These are phyloP conservation scores for Fulvia fulva DNA, from an alignment of 2,329 filamentous ascomycete species.

Conservation along the genomic window DNA sequence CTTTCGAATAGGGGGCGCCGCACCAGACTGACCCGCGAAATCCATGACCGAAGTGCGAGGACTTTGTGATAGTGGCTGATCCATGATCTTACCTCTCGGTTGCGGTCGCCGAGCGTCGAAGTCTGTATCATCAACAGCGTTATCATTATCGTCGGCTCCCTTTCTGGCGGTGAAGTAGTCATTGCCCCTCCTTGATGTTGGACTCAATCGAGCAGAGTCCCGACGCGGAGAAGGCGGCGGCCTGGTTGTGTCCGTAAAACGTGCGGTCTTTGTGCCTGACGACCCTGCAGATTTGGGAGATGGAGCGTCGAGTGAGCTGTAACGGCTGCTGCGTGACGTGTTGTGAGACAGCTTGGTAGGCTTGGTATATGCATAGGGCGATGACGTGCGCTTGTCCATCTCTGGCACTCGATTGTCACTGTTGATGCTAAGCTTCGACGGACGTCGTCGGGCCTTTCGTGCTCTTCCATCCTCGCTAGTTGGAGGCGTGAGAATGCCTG, in stretches of 20 bases:
- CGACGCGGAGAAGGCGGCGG: slow-evolving; percentile 24
- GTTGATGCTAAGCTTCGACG: slow-evolving; percentile 34
- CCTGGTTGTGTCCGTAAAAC: slow-evolving; percentile 10
- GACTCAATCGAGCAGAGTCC: slow-evolving; percentile 25
- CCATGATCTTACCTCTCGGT: slow-evolving; percentile 14
- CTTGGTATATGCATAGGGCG: slow-evolving; percentile 45
- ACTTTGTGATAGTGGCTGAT: slow-evolving; percentile 9
- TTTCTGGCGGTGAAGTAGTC: slow-evolving; percentile 25
- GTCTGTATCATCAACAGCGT: slow-evolving; percentile 27
- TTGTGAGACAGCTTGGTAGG: slow-evolving; percentile 31
- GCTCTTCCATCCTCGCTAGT: slow-evolving; percentile 37
- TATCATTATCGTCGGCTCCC: slow-evolving; percentile 15
- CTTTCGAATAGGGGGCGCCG: slow-evolving; percentile 20
- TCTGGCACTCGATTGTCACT: slow-evolving; percentile 38
- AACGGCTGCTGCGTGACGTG: slow-evolving; percentile 39
- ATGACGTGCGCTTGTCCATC: slow-evolving; percentile 39
- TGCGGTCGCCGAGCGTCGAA: slow-evolving; percentile 12
- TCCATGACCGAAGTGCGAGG: slow-evolving; percentile 22
- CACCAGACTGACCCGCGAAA: slow-evolving; percentile 19
- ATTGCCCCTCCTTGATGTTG: slow-evolving; percentile 17
- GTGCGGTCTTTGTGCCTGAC: slow-evolving; percentile 1
- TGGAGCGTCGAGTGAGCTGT: slow-evolving; percentile 48
- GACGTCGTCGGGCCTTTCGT: slow-evolving; percentile 26
- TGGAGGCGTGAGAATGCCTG: slow-evolving; percentile 32
- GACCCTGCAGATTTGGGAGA: slow-evolving; percentile 35